A percentile compares a stretch with the other conserved stretches of the same genome.
Conservation (phyloP, 805 yeast genomes). For the Teunomyces funiuensis region DNA sequence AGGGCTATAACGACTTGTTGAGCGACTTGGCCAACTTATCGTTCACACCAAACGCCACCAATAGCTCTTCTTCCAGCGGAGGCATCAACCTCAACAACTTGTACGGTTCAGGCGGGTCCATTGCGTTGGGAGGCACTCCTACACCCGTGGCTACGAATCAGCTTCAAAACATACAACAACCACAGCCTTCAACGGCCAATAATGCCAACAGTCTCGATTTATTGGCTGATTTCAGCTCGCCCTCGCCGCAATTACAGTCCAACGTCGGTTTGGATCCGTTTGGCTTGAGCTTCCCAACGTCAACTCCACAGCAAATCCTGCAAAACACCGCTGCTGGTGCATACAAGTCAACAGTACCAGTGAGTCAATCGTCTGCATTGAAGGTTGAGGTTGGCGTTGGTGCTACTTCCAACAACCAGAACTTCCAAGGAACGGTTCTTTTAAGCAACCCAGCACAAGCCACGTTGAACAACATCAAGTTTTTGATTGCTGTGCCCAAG, state of each 20-base stretch:
- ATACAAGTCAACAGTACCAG: slow-evolving; percentile 20
- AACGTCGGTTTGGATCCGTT: slow-evolving; percentile 42
- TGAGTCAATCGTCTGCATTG: slow-evolving; percentile 47
- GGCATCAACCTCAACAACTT: slow-evolving; percentile 31
- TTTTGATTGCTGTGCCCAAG: slow-evolving; percentile 72
- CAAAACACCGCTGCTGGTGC: slow-evolving; percentile 14
- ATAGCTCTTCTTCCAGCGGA: slow-evolving; percentile 9
- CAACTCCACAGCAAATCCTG: slow-evolving; percentile 32
- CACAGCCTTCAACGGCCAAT: slow-evolving; percentile 13
- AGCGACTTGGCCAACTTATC: slow-evolving; percentile 69
- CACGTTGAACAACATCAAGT: slow-evolving; percentile 51
- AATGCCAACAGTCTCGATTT: slow-evolving; percentile 22
- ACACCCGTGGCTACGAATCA: slow-evolving; percentile 3
- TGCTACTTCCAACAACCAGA: slow-evolving; percentile 34
- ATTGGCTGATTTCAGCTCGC: slow-evolving; percentile 39
- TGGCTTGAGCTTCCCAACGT: slow-evolving; percentile 37
- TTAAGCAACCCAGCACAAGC: slow-evolving; percentile 52
- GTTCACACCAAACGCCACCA: slow-evolving; percentile 37
- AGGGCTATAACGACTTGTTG: slow-evolving; percentile 64
- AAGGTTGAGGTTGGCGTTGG: slow-evolving; percentile 48
- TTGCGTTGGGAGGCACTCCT: slow-evolving; percentile 31
- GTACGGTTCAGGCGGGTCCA: slow-evolving; percentile 56
- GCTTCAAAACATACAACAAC: slow-evolving; percentile 16
- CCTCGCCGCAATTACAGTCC: slow-evolving; percentile 40
- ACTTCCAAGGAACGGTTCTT: slow-evolving; percentile 43